Evolutionary conservation across 2,329 filamentous ascomycete genomes (phyloP).

Genomic region (Penicillium sp.): DNA sequence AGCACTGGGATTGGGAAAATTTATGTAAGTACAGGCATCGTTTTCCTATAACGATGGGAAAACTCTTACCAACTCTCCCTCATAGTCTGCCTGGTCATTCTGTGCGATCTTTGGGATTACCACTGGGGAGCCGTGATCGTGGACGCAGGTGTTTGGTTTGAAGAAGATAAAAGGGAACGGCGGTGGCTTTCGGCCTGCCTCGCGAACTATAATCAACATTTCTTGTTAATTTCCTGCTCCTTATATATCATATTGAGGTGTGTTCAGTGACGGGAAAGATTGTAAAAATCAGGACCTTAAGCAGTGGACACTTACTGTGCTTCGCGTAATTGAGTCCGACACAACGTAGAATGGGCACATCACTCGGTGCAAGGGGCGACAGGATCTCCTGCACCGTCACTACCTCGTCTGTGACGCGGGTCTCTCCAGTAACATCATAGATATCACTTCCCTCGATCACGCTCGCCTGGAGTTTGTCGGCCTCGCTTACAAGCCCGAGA

Average conservation of each 20-base stretch:
- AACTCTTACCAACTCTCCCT: constrained; percentile 71
- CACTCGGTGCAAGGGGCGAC: constrained; percentile 55
- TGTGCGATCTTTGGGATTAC: constrained; percentile 68
- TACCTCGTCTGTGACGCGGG: constrained; percentile 58
- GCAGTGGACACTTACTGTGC: constrained; percentile 49
- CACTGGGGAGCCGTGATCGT: constrained; percentile 65
- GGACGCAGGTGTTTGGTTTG: constrained; percentile 67
- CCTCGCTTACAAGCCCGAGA: constrained; percentile 53
- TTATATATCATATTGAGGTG: no score
- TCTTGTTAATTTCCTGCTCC: no score
- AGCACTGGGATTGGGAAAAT: constrained; percentile 35
- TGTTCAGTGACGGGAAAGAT: no score
- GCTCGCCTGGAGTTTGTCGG: constrained; percentile 57
- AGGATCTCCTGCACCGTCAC: constrained; percentile 60
- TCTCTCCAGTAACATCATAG: constrained; percentile 53
- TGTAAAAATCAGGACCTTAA: no score
- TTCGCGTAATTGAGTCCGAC: constrained; percentile 66
- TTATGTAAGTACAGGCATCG: no score
- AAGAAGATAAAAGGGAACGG: constrained; percentile 72
- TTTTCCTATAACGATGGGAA: no score
- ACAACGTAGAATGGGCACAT: constrained; percentile 63
- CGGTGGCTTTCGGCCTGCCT: constrained; percentile 57
- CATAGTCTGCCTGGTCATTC: constrained; percentile 68
- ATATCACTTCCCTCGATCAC: constrained; percentile 58
- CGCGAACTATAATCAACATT: constrained; percentile 24